phyloP scores from a whole-genome alignment of 768 basidiomycete species.

The Lactarius pseudohatsudake region DNA sequence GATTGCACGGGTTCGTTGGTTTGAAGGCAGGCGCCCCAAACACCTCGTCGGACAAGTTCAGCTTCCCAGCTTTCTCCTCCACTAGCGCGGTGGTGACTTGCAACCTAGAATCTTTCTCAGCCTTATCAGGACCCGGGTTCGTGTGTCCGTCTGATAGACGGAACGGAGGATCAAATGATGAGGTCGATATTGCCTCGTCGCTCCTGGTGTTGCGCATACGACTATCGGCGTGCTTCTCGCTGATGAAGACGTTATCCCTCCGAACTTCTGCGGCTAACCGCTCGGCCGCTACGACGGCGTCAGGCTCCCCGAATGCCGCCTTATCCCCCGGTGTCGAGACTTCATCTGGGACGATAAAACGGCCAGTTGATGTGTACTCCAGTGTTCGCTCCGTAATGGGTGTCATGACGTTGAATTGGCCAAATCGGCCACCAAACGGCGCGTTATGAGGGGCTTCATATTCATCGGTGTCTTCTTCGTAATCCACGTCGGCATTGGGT shows the following conservation, averaged over 20 bases:
- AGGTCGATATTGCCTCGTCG: constrained; percentile 28
- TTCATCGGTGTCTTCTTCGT: constrained; percentile 31
- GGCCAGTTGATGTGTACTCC: constrained; percentile 74
- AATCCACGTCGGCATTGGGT: constrained; percentile 12
- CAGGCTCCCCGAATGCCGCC: constrained; percentile 30
- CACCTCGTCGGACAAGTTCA: constrained; percentile 66
- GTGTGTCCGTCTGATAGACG: constrained; percentile 22
- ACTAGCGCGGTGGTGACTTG: constrained; percentile 32
- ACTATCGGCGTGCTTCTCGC: constrained; percentile 22
- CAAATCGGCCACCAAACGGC: constrained; percentile 74
- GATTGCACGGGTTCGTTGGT: constrained; percentile 86
- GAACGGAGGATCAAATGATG: constrained; percentile 20
- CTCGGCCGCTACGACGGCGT: constrained; percentile 54
- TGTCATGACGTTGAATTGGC: constrained; percentile 90
- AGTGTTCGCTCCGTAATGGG: constrained; percentile 95
- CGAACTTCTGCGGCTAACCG: constrained; percentile 48
- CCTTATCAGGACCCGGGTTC: constrained; percentile 25
- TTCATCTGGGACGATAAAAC: constrained; percentile 37
- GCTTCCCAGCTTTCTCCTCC: constrained; percentile 61
- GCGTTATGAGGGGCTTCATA: constrained; percentile 34
- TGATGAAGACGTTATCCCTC: constrained; percentile 30
- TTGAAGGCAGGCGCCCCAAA: constrained; percentile 62
- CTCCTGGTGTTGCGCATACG: constrained; percentile 21
- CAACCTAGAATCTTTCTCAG: constrained; percentile 15
- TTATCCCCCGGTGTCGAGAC: constrained; percentile 31